Percentiles rank a stretch among this genome's conserved stretches.
Evolutionary conservation across 805 yeast genomes (phyloP).

Genomic region (Candida verbasci): DNA sequence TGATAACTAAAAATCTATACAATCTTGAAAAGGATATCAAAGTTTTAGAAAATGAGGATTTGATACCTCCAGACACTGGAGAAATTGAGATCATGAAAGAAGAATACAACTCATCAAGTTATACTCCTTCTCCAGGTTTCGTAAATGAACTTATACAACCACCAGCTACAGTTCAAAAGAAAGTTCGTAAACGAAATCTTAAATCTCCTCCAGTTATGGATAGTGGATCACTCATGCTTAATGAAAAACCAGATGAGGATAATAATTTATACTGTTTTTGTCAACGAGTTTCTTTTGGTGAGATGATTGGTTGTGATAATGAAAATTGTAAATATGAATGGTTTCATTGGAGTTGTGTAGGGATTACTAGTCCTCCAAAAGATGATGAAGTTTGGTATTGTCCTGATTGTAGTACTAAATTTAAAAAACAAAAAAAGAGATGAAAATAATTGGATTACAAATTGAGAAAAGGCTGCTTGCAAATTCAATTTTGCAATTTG

Average conservation of each 20-base stretch:
- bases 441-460: not conserved
- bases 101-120: constrained; percentile 18
- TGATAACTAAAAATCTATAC: constrained; percentile 69
- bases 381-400: constrained; percentile 86
- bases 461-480: no score
- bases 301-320: constrained; percentile 96
- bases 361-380: constrained; percentile 80
- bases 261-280: constrained; percentile 76
- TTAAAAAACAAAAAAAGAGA: constrained; percentile 35
- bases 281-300: constrained; percentile 92
- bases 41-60: constrained; percentile 75
- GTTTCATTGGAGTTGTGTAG: constrained; percentile 97
- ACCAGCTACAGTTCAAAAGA: constrained; percentile 15
- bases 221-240: constrained; percentile 9
- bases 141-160: constrained; percentile 1
- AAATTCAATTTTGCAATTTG: no score
- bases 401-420: constrained; percentile 64
- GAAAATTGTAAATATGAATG: constrained; percentile 85
- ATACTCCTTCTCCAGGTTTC: constrained; percentile 28
- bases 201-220: constrained; percentile 10
- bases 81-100: constrained; percentile 13
- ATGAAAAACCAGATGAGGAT: constrained; percentile 32
- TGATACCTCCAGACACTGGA: constrained; percentile 49
- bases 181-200: constrained; percentile 21
- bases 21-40: constrained; percentile 73